These are phyloP conservation scores for Persicaria tinctoria DNA, from an alignment of 148 eudicot genomes.

Conservation along the genomic window DNA sequence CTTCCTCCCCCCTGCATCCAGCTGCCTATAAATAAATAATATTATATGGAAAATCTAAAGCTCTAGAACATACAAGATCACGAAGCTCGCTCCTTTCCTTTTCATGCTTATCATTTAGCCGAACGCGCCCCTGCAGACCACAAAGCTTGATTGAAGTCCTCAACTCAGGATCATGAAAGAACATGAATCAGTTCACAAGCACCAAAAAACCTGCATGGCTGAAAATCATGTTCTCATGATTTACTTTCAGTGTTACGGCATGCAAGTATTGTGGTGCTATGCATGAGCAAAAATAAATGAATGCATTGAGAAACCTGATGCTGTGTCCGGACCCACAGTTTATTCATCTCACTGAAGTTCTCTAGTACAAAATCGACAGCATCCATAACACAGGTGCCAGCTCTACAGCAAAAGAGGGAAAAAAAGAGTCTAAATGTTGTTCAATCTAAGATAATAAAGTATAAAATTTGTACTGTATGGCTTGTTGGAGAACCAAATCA, in stretches of 20 bases:
- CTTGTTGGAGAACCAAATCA: background rate
- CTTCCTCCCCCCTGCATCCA: background rate
- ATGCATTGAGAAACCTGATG: constrained; percentile 63
- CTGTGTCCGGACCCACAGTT: constrained; percentile 96
- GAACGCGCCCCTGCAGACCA: constrained; percentile 98
- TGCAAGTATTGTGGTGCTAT: constrained; percentile 64
- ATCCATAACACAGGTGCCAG: constrained; percentile 75
- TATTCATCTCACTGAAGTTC: constrained; percentile 95
- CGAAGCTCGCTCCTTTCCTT: constrained; percentile 98
- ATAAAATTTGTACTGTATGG: background rate
- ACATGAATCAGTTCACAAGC: constrained; percentile 82
- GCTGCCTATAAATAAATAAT: background rate
- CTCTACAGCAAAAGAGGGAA: constrained; percentile 36
- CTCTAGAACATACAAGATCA: constrained; percentile 62
- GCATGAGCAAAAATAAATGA: constrained; percentile 24
- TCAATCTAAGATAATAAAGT: background rate
- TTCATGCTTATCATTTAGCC: constrained; percentile 67
- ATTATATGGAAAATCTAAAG: constrained; percentile 20
- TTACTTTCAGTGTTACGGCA: constrained; percentile 59
- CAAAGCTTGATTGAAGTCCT: constrained; percentile 95
- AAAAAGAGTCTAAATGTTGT: background rate
- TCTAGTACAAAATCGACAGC: constrained; percentile 98
- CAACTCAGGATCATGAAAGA: constrained; percentile 89
- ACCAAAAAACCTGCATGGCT: constrained; percentile 97
- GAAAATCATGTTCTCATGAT: constrained; percentile 83